phyloP scores from a whole-genome alignment of 768 basidiomycete genomes.

The Cyclocybe cylindracea region DNA sequence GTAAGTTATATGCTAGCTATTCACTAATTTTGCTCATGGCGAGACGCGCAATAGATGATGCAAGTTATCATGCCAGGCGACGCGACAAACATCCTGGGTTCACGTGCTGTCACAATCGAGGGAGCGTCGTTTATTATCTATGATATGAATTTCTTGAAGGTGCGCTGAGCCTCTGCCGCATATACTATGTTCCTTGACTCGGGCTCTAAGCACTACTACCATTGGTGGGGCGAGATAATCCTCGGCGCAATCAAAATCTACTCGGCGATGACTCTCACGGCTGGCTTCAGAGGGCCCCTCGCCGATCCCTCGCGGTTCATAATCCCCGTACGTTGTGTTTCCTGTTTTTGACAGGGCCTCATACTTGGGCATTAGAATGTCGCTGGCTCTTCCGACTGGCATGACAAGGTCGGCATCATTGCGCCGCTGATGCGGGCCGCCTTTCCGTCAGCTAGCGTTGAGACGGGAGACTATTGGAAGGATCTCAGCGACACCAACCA shows the following conservation, averaged over 20 bases:
- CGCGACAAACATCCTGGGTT: no score
- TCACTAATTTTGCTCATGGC: no score
- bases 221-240: constrained; percentile 50
- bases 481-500: constrained; percentile 49
- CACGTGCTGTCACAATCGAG: no score
- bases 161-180: no score
- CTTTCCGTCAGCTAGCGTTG: constrained; percentile 63
- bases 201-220: constrained; percentile 38
- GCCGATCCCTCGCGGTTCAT: constrained; percentile 33
- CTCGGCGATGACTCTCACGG: constrained; percentile 22
- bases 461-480: constrained; percentile 58
- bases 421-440: constrained; percentile 65
- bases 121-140: no score
- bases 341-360: neutral
- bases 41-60: no score
- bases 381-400: constrained; percentile 39
- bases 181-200: no score
- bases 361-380: constrained; percentile 9
- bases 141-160: no score
- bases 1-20: no score
- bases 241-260: constrained; percentile 44
- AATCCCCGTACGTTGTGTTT: constrained; percentile 26
- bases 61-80: no score
- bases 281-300: constrained; percentile 6
- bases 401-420: constrained; percentile 63